Percentiles rank a stretch among this genome's conserved stretches.
Evolutionary conservation across 2,329 filamentous ascomycete species (phyloP).

Genomic region (Ceratocystis ficicola): DNA sequence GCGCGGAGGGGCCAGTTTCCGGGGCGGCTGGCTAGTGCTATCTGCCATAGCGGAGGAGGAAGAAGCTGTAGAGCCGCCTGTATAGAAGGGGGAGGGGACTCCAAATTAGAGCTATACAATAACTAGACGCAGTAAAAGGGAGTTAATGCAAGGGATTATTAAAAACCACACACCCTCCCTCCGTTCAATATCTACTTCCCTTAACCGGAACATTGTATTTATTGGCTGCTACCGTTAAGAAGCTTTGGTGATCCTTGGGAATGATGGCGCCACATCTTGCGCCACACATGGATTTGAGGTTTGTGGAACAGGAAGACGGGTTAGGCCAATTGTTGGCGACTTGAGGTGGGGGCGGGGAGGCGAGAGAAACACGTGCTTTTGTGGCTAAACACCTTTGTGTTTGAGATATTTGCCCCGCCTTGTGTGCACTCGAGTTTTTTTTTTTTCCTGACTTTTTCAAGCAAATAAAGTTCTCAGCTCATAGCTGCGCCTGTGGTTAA

Average conservation of each 20-base stretch:
- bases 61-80: neutral
- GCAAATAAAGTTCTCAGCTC: neutral
- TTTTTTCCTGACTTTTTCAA: neutral
- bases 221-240: neutral
- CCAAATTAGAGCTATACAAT: neutral
- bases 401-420: slow-evolving; percentile 1
- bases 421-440: neutral
- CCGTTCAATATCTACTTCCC: too few species aligned
- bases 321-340: neutral
- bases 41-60: slow-evolving; percentile 9
- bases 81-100: neutral
- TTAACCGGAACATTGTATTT: too few species aligned
- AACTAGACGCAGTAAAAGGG: neutral
- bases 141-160: neutral
- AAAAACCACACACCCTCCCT: neutral
- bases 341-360: slow-evolving; percentile 7
- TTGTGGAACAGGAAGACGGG: slow-evolving; percentile 1
- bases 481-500: neutral
- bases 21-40: slow-evolving; percentile 3
- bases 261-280: neutral
- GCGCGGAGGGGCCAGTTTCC: slow-evolving; percentile 15
- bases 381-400: slow-evolving; percentile 6
- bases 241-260: neutral
- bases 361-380: slow-evolving; percentile 13
- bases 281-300: neutral